Evolutionary conservation across 1,284 basidiomycete genomes (phyloP).

Genomic region (Cryptococcus hybrid): DNA sequence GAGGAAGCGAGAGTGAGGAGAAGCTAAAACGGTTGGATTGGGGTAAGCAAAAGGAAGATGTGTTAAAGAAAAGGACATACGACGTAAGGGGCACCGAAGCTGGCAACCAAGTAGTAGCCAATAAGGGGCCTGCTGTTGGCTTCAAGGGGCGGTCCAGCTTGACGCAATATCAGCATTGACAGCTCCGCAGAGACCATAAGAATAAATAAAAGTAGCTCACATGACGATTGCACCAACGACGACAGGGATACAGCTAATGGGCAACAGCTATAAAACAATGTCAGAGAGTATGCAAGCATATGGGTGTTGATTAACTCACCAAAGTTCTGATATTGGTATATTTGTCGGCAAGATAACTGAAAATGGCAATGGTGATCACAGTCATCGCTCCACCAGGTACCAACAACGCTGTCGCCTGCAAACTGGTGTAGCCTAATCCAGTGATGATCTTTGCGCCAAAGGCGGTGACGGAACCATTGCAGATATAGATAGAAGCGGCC

Average conservation of each 20-base stretch:
- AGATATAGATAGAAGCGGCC: slow-evolving; percentile 45
- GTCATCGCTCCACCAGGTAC: slow-evolving; percentile 53
- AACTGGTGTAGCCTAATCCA: slow-evolving; percentile 52
- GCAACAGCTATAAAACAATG: slow-evolving; percentile 37
- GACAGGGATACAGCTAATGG: slow-evolving; percentile 53
- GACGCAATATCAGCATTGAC: not conserved
- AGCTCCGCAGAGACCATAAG: not conserved
- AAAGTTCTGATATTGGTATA: slow-evolving; percentile 48
- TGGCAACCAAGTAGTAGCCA: slow-evolving; percentile 52
- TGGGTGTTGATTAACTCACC: slow-evolving; percentile 12
- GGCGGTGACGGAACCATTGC: slow-evolving; percentile 50
- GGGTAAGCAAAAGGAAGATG: not conserved
- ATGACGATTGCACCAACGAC: slow-evolving; percentile 51
- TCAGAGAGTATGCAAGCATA: not conserved
- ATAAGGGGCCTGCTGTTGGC: slow-evolving; percentile 50
- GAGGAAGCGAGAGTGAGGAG: slow-evolving; percentile 51
- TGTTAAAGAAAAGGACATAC: not conserved
- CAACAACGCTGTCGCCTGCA: slow-evolving; percentile 51
- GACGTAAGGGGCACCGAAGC: slow-evolving; percentile 16
- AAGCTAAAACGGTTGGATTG: too few species aligned
- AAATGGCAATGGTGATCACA: slow-evolving; percentile 50
- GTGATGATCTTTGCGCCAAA: slow-evolving; percentile 55
- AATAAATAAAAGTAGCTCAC: slow-evolving; percentile 1
- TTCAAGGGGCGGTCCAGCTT: slow-evolving; percentile 51
- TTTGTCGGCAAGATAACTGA: slow-evolving; percentile 47